phyloP scores from a whole-genome alignment of 768 basidiomycete genomes.

The Lactifluus rugatus region DNA sequence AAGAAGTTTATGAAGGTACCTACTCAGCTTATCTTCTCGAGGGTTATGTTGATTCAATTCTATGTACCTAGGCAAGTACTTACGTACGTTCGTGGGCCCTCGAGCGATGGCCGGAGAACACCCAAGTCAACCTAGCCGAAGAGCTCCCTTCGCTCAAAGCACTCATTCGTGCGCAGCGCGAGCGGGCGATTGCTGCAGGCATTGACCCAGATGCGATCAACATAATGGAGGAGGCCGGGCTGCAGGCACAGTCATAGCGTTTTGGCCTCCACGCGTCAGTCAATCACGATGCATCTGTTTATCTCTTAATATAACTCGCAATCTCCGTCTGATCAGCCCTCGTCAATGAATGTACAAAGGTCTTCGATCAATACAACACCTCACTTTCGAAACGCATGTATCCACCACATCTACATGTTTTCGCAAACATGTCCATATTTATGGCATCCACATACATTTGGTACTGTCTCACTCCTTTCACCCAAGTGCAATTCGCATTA shows the following conservation, averaged over 20 bases:
- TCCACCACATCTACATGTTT: conserved; percentile 8
- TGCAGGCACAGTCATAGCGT: conserved; percentile 14
- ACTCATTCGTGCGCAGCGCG: conserved; percentile 35
- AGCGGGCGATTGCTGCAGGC: conserved; percentile 18
- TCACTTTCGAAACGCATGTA: conserved; percentile 10
- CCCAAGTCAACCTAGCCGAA: conserved; percentile 45
- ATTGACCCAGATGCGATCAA: conserved; percentile 20
- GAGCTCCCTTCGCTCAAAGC: conserved; percentile 55
- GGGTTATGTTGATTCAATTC: neutral
- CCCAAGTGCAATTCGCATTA: conserved; percentile 1
- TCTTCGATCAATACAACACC: neutral
- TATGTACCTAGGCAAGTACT: conserved; percentile 52
- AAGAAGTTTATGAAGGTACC: conserved; percentile 77
- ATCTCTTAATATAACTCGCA: conserved; percentile 16
- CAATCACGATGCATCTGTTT: conserved; percentile 14
- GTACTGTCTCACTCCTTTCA: neutral
- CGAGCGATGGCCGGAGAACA: conserved; percentile 57
- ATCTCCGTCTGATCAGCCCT: conserved; percentile 6
- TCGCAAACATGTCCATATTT: conserved; percentile 10
- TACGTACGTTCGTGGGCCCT: conserved; percentile 83
- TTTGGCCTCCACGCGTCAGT: conserved; percentile 5
- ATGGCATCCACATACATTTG: neutral
- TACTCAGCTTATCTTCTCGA: neutral
- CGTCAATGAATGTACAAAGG: conserved; percentile 14
- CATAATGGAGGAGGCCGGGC: conserved; percentile 14